Conservation (phyloP, 352 stramenopile species). For the Albugo laibachii region DNA sequence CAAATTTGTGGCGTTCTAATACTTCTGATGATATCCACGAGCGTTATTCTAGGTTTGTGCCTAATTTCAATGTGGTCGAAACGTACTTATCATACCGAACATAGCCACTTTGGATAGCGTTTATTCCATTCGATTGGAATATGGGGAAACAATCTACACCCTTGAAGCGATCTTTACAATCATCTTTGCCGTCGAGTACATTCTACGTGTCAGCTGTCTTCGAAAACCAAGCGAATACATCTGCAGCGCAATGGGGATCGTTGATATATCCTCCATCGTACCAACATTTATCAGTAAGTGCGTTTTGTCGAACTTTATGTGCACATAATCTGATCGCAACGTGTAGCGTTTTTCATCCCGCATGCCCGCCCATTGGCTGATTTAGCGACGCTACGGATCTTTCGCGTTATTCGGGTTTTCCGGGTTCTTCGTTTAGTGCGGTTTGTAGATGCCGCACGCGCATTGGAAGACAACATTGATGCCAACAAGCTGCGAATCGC, state of each 20-base stretch:
- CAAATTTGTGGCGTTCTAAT: slow-evolving; percentile 44
- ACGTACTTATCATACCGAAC: background rate
- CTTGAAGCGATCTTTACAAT: slow-evolving; percentile 65
- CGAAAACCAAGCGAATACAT: slow-evolving; percentile 36
- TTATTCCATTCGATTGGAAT: slow-evolving; percentile 4
- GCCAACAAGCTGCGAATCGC: slow-evolving; percentile 56
- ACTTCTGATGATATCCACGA: slow-evolving; percentile 44
- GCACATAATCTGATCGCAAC: slow-evolving; percentile 1
- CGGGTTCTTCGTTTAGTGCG: slow-evolving; percentile 44
- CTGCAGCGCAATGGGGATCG: slow-evolving; percentile 39
- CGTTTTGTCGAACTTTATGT: background rate
- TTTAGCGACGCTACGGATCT: slow-evolving; percentile 46
- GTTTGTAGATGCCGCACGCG: slow-evolving; percentile 52
- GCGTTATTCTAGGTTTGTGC: slow-evolving; percentile 29
- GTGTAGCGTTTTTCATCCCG: slow-evolving; percentile 21
- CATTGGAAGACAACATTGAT: slow-evolving; percentile 58
- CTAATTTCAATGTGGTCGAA: background rate
- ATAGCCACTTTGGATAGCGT: background rate
- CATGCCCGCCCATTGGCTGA: slow-evolving; percentile 39
- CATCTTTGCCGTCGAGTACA: slow-evolving; percentile 63
- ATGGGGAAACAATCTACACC: slow-evolving; percentile 37
- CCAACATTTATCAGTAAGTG: slow-evolving; percentile 46
- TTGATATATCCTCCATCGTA: slow-evolving; percentile 58
- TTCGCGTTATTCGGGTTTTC: slow-evolving; percentile 66
- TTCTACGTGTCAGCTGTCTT: slow-evolving; percentile 38